Evolutionary conservation across 331 rosid species (phyloP), one percentile per base, ranked within the genome.

Genomic region (Rosa hybrid): DNA sequence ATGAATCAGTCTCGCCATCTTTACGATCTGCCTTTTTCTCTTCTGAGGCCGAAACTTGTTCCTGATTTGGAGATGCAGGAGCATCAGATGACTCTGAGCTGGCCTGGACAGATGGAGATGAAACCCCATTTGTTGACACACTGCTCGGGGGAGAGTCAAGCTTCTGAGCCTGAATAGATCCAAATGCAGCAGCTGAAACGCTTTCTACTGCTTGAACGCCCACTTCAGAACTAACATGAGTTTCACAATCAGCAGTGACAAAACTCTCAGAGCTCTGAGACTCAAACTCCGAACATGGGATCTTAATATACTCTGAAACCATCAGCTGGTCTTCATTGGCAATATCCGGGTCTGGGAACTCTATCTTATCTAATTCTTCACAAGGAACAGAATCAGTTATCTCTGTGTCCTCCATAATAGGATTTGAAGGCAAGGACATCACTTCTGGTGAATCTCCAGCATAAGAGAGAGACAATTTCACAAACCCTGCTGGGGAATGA

Each of bases 401-500:
- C 72, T 89, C 94, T 0, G 88, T 80, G 86, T 87, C 86, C 75
- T 86, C 88, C 70, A 42, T 78, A 2, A 80, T 13, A 25, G 57
- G 82, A 75, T 75, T 76, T 23, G 78, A 10, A 54, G 82, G 81
- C 17, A 88, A 77, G 75, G 86, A 81, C 83, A 93, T 92, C 56
- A 93, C 86, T 62, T 92, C 97, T 2, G 99, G 99, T 1, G 93
- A 82, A 79, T 92, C 91, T 72, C 99, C 99, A 27, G 75, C 46
- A 42, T 93, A 96, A 8, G 89, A 83, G 72, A 96, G 85, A 8
- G 98, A 87, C 77, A 96, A 82, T 56, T 85, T 92, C 70, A 96
- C 97, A 86, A 91, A 93, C 82, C 98, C 99, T 5, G 97, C 83
- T 0, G 98, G 99, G 34, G 98, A 96, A 84, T 96, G 99, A 84